Evolutionary conservation across 2,329 filamentous ascomycete genomes (phyloP).

Genomic region (Raffaelea albimanens): DNA sequence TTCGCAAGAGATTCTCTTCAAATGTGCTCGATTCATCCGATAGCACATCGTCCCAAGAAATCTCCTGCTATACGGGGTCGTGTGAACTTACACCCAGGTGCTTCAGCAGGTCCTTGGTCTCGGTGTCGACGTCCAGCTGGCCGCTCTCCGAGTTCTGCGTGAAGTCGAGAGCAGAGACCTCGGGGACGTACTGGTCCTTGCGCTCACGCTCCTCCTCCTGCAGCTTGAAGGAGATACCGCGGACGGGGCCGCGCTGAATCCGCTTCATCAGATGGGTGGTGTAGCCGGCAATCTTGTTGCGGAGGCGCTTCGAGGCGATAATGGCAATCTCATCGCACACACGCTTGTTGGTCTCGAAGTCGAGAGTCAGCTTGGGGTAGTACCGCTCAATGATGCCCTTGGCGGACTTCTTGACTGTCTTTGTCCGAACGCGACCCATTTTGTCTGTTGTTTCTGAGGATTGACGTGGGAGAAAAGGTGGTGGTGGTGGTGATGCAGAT

Average conservation of each 20-base stretch:
- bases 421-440: conserved; percentile 63
- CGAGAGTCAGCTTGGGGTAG: conserved; percentile 95
- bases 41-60: too few species aligned
- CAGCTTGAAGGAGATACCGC: conserved; percentile 99
- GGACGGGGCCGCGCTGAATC: conserved; percentile 97
- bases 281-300: conserved; percentile 99
- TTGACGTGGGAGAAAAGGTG: conserved; percentile 14
- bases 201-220: conserved; percentile 99
- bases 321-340: conserved; percentile 97
- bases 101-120: conserved; percentile 99
- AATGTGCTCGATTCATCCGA: too few species aligned
- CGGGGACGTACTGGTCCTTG: conserved; percentile 99
- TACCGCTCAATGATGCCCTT: conserved; percentile 99
- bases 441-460: conserved; percentile 34
- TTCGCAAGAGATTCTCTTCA: too few species aligned
- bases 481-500: conserved; percentile 6
- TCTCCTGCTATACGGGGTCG: too few species aligned
- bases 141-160: conserved; percentile 87
- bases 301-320: conserved; percentile 96
- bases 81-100: conserved; percentile 93
- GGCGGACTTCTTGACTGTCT: conserved; percentile 69
- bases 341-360: conserved; percentile 96
- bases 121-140: conserved; percentile 87
- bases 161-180: conserved; percentile 98
- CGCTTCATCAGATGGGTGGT: conserved; percentile 99